These are phyloP conservation scores for Metschnikowia continentalis DNA, from an alignment of 805 yeast genomes.

Conservation along the genomic window DNA sequence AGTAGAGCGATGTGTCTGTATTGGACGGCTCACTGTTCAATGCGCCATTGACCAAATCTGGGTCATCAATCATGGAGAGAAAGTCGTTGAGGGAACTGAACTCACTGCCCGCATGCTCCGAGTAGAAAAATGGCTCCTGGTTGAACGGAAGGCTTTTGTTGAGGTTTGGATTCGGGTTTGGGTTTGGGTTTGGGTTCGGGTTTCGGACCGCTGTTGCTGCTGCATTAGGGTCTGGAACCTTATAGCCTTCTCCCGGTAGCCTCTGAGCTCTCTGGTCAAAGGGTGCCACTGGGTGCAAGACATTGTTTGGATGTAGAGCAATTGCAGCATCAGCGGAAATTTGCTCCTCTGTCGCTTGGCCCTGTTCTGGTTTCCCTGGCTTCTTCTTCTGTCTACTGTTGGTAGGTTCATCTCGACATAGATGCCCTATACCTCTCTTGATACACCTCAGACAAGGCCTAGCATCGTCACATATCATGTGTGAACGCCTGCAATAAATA, in stretches of 20 bases:
- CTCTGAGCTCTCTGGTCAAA: not conserved
- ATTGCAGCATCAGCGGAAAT: not conserved
- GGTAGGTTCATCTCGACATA: conserved; percentile 74
- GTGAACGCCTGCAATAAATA: conserved; percentile 87
- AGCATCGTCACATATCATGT: conserved; percentile 84
- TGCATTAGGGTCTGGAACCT: not conserved
- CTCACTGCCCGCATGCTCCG: conserved; percentile 92
- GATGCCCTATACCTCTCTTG: conserved; percentile 80
- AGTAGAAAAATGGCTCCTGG: conserved; percentile 76
- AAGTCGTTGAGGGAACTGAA: conserved; percentile 87
- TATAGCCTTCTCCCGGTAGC: not conserved
- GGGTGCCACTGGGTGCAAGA: not conserved
- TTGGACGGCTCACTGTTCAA: conserved; percentile 20
- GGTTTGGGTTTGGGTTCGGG: conserved; percentile 37
- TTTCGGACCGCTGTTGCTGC: conserved; percentile 6
- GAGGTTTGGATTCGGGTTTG: conserved; percentile 32
- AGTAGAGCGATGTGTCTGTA: conserved; percentile 15
- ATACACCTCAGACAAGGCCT: conserved; percentile 79
- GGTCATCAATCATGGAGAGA: conserved; percentile 84
- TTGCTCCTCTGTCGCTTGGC: not conserved
- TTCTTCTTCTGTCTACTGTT: conserved; percentile 38
- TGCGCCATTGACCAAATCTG: conserved; percentile 55
- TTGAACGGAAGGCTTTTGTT: conserved; percentile 42
- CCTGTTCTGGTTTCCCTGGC: conserved; percentile 1
- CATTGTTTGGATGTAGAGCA: not conserved